Conservation (phyloP, 306 rosid species). For the Cicer bijugum region DNA sequence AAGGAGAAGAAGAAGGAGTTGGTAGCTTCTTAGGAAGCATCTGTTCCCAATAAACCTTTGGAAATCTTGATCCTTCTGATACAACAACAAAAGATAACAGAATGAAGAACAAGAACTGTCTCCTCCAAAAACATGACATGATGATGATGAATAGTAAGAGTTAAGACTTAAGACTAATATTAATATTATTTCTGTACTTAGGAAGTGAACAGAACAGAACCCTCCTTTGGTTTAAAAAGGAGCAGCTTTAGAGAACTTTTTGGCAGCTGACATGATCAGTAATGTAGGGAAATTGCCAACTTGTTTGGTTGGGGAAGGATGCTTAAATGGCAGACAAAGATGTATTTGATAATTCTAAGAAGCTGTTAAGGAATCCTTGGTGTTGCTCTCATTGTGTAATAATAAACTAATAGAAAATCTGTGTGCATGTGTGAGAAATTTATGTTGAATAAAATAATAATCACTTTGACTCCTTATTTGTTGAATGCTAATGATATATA, state of each 20-base stretch:
- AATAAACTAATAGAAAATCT: conserved; percentile 47
- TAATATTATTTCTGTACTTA: background rate
- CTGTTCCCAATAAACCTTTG: conserved; percentile 63
- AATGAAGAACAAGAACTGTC: conserved; percentile 58
- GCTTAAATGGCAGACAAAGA: conserved; percentile 77
- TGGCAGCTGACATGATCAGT: conserved; percentile 74
- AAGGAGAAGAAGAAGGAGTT: conserved; percentile 85
- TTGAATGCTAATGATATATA: conserved; percentile 33
- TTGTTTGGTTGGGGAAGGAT: conserved; percentile 67
- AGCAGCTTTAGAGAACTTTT: conserved; percentile 57
- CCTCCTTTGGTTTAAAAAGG: conserved; percentile 44
- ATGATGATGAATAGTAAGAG: background rate
- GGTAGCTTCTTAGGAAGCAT: conserved; percentile 96
- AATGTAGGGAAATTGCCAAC: conserved; percentile 74
- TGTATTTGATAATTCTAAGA: conserved; percentile 56
- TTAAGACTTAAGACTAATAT: conserved; percentile 22
- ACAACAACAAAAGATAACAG: conserved; percentile 56
- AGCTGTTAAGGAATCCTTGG: conserved; percentile 56
- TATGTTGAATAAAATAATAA: conserved; percentile 38
- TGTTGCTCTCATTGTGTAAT: conserved; percentile 52
- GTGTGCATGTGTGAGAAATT: conserved; percentile 47
- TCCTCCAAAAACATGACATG: conserved; percentile 66
- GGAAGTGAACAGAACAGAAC: background rate
- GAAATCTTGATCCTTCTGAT: conserved; percentile 74
- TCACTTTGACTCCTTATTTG: conserved; percentile 37